Evolutionary conservation across 2,329 filamentous ascomycete genomes (phyloP), one percentile per base, ranked within the genome.

Genomic region (Chrysosporium keratinophilum): DNA sequence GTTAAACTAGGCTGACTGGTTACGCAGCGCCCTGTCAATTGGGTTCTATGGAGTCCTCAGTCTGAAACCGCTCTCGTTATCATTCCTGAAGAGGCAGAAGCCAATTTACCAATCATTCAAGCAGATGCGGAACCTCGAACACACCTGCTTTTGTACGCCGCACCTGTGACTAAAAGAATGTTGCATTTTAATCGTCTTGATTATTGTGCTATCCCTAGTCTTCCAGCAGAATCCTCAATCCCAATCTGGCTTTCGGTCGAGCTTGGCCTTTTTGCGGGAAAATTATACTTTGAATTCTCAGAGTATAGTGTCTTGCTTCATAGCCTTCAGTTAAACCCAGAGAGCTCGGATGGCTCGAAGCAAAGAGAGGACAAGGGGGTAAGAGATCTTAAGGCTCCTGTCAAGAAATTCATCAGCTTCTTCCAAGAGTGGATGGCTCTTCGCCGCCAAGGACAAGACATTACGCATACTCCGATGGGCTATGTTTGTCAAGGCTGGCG

Each of bases 61-160:
- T 67, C 68, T 0, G 61, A 77, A 5, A 75, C 69, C 0, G 82
- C 75, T 0, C 56, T 87, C 0, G 63, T 86, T 1, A 62, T 86
- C 1, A 79, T 78, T 33, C 78, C 81, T 0, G 82, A 86, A 59
- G 83, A 87, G 63, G 80, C 76, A 0, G 79, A 86, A 53, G 46
- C 60, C 0, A 57, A 85, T 0, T 70, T 85, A 3, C 71, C 72
- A 0, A 57, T 71, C 0, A 58, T 83, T 37, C 65, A 64, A 5
- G 19, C 35, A 0, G n/a, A 41, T 0, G 7, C 3, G 10, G 5
- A 15, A 17, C 20, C 44, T 5, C 14, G 34, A 0, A 71, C 74
- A 0, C 71, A 77, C 53, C 67, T 85, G 0, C 60, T 84, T 0
- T 66, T 72, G 0, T 86, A 85, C 54, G 71, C 81, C 0, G 76